Conservation (phyloP, 1,139 yeast species). For the Yamadazyma taylorii region DNA sequence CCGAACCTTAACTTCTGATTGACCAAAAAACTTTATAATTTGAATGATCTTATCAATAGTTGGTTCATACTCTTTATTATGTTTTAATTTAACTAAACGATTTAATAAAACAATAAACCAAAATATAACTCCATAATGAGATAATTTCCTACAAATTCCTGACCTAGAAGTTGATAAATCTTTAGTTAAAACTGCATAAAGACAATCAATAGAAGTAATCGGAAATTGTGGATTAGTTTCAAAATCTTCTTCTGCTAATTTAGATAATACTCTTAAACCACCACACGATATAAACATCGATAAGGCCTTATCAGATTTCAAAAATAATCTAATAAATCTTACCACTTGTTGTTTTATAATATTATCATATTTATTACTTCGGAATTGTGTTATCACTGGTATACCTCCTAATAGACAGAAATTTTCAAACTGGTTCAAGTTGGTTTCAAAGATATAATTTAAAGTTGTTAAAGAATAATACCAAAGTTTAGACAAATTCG, state of each 20-base stretch:
- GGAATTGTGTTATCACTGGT: constrained; percentile 48
- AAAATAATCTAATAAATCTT: constrained; percentile 39
- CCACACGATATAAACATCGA: constrained; percentile 58
- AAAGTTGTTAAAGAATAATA: constrained; percentile 42
- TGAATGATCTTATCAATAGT: constrained; percentile 34
- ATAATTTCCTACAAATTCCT: constrained; percentile 54
- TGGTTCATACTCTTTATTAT: constrained; percentile 3
- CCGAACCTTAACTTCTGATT: constrained; percentile 45
- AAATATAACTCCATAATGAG: constrained; percentile 49
- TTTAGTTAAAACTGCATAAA: constrained; percentile 42
- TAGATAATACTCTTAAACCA: constrained; percentile 51
- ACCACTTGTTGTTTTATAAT: constrained; percentile 47
- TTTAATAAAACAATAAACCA: constrained; percentile 49
- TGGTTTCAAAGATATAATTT: constrained; percentile 37
- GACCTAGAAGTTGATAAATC: constrained; percentile 50
- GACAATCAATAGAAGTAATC: constrained; percentile 45
- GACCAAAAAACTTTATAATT: constrained; percentile 42
- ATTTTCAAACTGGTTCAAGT: constrained; percentile 44
- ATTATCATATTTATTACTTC: constrained; percentile 34
- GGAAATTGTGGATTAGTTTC: constrained; percentile 47
- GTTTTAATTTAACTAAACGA: constrained; percentile 23
- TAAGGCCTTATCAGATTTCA: constrained; percentile 39
- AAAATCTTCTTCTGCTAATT: constrained; percentile 56
- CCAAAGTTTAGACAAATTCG: constrained; percentile 37
- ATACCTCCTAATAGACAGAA: constrained; percentile 61